A percentile compares a stretch with the other conserved stretches of the same genome.
These are phyloP conservation scores for Rhodofomes roseus DNA, from an alignment of 1,284 basidiomycete species.

Conservation along the genomic window DNA sequence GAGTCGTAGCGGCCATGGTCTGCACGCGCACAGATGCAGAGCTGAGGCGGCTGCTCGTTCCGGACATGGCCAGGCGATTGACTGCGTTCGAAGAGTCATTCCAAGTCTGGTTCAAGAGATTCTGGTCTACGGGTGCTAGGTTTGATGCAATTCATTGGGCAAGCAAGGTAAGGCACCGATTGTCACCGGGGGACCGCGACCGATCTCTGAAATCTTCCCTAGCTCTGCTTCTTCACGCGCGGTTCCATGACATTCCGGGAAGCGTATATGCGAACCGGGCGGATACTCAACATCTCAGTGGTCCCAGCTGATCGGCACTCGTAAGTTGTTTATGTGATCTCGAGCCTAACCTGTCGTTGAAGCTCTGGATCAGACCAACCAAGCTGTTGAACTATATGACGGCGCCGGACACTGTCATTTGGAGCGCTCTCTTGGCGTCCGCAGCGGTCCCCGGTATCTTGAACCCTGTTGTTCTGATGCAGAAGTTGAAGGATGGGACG, in stretches of 20 bases:
- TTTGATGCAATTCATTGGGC: slow-evolving; percentile 95
- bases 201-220: no score
- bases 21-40: slow-evolving; percentile 93
- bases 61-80: slow-evolving; percentile 82
- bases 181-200: background rate
- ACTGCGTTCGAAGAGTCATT: slow-evolving; percentile 90
- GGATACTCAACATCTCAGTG: slow-evolving; percentile 93
- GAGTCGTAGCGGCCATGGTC: slow-evolving; percentile 80
- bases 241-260: slow-evolving; percentile 96
- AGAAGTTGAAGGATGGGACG: slow-evolving; percentile 82
- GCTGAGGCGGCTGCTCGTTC: slow-evolving; percentile 73
- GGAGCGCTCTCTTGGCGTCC: slow-evolving; percentile 76
- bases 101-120: slow-evolving; percentile 76
- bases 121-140: slow-evolving; percentile 86
- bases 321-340: slow-evolving; percentile 40
- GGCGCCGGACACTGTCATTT: slow-evolving; percentile 84
- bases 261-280: slow-evolving; percentile 90
- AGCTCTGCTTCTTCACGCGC: slow-evolving; percentile 78
- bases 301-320: slow-evolving; percentile 93
- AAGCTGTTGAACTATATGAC: slow-evolving; percentile 96
- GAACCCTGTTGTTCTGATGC: slow-evolving; percentile 90
- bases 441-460: slow-evolving; percentile 85
- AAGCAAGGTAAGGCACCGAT: slow-evolving; percentile 58
- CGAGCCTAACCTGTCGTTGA: background rate
- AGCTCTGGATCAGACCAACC: slow-evolving; percentile 62